phyloP scores from a whole-genome alignment of 768 basidiomycete species.

The Lactarius sp. region DNA sequence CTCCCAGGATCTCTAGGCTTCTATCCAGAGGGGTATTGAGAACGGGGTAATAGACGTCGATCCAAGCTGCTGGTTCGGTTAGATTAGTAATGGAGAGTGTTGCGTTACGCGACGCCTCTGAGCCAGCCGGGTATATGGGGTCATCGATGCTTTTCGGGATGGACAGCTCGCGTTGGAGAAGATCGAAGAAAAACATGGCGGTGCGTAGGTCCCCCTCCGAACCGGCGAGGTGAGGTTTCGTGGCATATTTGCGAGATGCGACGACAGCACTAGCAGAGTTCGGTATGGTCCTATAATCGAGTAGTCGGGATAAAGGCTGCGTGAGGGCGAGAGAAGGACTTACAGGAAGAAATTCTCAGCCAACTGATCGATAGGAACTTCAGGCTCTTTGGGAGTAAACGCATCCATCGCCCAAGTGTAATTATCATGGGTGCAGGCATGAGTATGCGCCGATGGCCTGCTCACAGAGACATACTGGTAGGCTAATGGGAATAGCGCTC shows the following conservation, averaged over 20 bases:
- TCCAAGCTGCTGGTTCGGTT: conserved; percentile 62
- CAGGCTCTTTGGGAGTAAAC: conserved; percentile 24
- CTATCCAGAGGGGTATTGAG: conserved; percentile 74
- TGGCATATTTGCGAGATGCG: conserved; percentile 49
- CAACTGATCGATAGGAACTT: conserved; percentile 31
- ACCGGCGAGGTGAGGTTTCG: conserved; percentile 59
- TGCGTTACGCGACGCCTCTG: conserved; percentile 57
- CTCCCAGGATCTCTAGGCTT: conserved; percentile 59
- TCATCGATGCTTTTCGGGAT: conserved; percentile 38
- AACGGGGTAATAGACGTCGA: conserved; percentile 84
- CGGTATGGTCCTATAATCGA: conserved; percentile 42
- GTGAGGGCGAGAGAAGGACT: conserved; percentile 21
- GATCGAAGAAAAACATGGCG: conserved; percentile 58
- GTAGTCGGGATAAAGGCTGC: background rate
- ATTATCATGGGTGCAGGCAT: background rate
- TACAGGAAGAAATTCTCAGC: conserved; percentile 46
- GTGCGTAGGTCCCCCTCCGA: conserved; percentile 51
- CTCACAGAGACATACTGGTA: background rate
- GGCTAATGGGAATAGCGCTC: conserved; percentile 11
- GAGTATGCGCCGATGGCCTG: background rate
- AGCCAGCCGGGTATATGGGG: conserved; percentile 69
- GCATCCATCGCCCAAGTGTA: conserved; percentile 24
- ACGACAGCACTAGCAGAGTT: conserved; percentile 44
- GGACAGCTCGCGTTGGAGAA: conserved; percentile 63
- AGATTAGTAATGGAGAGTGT: conserved; percentile 49